A percentile compares a stretch with the other conserved stretches of the same genome.
Conservation (phyloP, 257 asterid genomes). For the Solanum virginianum region DNA sequence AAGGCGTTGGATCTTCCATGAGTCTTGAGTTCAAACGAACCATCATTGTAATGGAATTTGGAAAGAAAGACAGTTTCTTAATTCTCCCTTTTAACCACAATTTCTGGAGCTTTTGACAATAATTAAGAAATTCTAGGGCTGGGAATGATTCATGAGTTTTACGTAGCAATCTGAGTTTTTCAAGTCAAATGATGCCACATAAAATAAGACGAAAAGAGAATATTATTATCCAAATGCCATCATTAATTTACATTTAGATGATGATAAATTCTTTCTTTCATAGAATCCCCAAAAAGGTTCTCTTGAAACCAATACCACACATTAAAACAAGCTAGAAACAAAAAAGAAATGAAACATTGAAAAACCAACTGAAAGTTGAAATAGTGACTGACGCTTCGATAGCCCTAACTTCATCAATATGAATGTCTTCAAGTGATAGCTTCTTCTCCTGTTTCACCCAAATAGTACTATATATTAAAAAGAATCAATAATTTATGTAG, state of each 20-base stretch:
- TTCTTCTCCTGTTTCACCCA: too few relatives aligned
- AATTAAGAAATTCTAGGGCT: not conserved
- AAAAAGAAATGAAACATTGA: too few relatives aligned
- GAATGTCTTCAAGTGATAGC: not conserved
- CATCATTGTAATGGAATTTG: not conserved
- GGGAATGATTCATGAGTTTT: not conserved
- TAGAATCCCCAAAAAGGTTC: too few relatives aligned
- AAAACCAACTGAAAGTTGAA: not conserved
- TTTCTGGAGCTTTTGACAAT: not conserved
- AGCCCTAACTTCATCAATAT: not conserved
- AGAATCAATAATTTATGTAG: too few relatives aligned
- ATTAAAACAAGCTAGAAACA: too few relatives aligned
- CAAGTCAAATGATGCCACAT: not conserved
- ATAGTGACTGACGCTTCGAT: not conserved
- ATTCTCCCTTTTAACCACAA: not conserved
- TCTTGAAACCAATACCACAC: too few relatives aligned
- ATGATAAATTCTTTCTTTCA: too few relatives aligned
- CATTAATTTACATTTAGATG: too few relatives aligned
- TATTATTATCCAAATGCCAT: not conserved
- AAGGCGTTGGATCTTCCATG: too few relatives aligned
- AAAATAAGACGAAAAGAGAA: not conserved
- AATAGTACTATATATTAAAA: too few relatives aligned
- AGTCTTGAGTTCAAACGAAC: too few relatives aligned
- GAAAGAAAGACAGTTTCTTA: not conserved
- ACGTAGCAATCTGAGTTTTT: not conserved